Base-by-base conservation (phyloP, 352 stramenopile genomes). In the Phytophthora citrophthora region DNA sequence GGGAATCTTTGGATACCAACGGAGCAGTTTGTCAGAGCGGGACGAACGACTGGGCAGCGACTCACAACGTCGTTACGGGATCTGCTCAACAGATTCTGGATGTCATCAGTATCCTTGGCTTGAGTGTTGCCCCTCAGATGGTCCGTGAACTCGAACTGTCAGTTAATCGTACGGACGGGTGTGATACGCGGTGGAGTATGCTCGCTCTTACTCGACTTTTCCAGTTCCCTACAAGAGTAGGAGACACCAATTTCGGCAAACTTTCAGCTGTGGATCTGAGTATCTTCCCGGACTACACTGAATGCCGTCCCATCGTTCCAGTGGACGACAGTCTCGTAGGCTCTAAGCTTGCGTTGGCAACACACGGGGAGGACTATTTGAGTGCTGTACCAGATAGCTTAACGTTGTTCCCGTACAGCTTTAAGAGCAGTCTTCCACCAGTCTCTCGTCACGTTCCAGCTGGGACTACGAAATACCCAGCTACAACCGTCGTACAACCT, bases 331-430 rank as follows among this genome's bases (percentile, higher is more conserved):
- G 11, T 18, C 10, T 52, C 11, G 20, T 62, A 5, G 27, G 46
- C 1, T 69, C 58, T 20, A 68, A 64, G 58, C 29, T 72, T 7
- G 64, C 58, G 16, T 23, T 59, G n/a, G 46, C 16, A 11, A 72
- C 58, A 0, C 43, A 61, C 8, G 58, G 64, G 4, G 34, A 48
- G 10, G 48, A 69, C 26, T 44, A 61, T 4, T 34, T 71, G 40
- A 51, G 26, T 44, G 49, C 48, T 44, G 57, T 66, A 6, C 62
- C 62, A 1, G 62, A 71, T 23, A 57, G 48, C 6, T 38, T 74
- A 18, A 63, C 50, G 5, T 45, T 74, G 15, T 74, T 66, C 20
- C 60, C 66, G 15, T 65, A 55, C 54, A 69, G 58, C 20, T 73
- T 73, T 24, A 54, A 48, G 3, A 70, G 53, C n/a, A 62, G 53